Percentiles rank a stretch among this genome's conserved stretches.
Conservation (phyloP, 2,329 filamentous ascomycete genomes). For the Penicillium sp. region DNA sequence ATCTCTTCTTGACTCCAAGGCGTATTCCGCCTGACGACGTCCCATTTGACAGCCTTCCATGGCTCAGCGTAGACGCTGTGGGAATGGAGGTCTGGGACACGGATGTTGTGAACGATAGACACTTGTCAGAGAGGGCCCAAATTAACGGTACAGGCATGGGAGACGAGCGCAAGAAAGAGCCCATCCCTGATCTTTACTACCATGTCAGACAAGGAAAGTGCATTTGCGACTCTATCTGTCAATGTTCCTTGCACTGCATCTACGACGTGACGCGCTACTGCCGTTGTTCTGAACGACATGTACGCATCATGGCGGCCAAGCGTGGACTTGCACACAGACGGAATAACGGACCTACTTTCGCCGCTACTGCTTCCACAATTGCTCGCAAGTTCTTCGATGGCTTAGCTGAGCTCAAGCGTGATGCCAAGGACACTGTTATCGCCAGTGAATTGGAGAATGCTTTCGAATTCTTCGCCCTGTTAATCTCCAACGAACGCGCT, state of each 20-base stretch:
- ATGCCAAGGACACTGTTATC: constrained; percentile 20
- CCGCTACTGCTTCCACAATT: constrained; percentile 14
- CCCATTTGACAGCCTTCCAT: constrained; percentile 23
- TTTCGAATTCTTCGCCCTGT: constrained; percentile 27
- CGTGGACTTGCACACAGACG: constrained; percentile 14
- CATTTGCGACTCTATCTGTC: constrained; percentile 34
- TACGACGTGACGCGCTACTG: constrained; percentile 28
- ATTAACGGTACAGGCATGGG: constrained; percentile 36
- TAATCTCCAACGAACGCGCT: constrained; percentile 31
- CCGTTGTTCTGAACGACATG: constrained; percentile 36
- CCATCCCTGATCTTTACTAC: constrained; percentile 21
- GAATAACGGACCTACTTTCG: neutral
- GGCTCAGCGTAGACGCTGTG: constrained; percentile 20
- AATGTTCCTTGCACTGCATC: constrained; percentile 36
- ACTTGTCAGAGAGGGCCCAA: constrained; percentile 33
- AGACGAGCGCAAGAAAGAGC: constrained; percentile 31
- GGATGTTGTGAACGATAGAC: constrained; percentile 30
- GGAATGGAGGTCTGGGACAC: constrained; percentile 22
- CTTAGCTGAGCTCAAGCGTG: constrained; percentile 24
- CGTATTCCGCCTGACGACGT: constrained; percentile 12
- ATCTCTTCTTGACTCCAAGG: constrained; percentile 27
- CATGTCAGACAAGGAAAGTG: constrained; percentile 35
- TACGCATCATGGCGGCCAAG: constrained; percentile 30
- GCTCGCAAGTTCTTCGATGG: constrained; percentile 33
- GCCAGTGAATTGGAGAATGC: constrained; percentile 25